Evolutionary conservation across 2,329 filamentous ascomycete genomes (phyloP), one percentile per base, ranked within the genome.

Genomic region (Botrytis medusae): DNA sequence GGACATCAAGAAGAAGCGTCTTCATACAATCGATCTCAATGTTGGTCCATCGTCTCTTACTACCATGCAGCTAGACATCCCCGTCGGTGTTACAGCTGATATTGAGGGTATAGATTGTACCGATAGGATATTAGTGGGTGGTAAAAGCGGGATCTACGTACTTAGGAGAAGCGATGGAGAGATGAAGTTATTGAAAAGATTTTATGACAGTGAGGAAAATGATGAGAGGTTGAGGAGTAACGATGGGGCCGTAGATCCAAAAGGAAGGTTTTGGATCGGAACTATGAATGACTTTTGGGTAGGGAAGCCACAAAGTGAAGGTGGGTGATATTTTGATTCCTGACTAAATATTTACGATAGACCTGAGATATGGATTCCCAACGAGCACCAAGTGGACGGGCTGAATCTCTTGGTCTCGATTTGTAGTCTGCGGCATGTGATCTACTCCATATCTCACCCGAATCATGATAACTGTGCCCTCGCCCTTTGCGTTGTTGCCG

Each of bases 191-290:
- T 76, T 90, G 73, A 81, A 83, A 75, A 84, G 82, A 74, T 89
- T 88, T 78, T 78, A 81, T 75, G 82, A 84, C 65, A 76, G 64
- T 2, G 75, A 77, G 59, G 76, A 79, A 14, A 76, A 76, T 34
- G 79, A 81, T 73, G 77, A 77, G 73, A 83, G 90, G 34, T 85
- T 93, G 81, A 84, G 89, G 73, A 87, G 92, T 82, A 97, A 97
- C 80, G 95, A 97, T 80, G 94, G 94, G 64, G 92, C 90, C 8
- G 90, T 93, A 69, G 94, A 97, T 80, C 90, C 90, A 40, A 87
- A 90, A 75, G 94, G 95, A 46, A 86, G 93, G 48, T 96, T 95
- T 83, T 97, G 93, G 92, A 86, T 94, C 9, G 93, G 94, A 12
- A 89, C 89, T 75, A 97, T 97, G 93, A 96, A 93, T 75, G 93